A percentile compares a stretch with the other conserved stretches of the same genome.
phyloP scores from a whole-genome alignment of 2,329 filamentous ascomycete species.

The Pseudogymnoascus sp. region DNA sequence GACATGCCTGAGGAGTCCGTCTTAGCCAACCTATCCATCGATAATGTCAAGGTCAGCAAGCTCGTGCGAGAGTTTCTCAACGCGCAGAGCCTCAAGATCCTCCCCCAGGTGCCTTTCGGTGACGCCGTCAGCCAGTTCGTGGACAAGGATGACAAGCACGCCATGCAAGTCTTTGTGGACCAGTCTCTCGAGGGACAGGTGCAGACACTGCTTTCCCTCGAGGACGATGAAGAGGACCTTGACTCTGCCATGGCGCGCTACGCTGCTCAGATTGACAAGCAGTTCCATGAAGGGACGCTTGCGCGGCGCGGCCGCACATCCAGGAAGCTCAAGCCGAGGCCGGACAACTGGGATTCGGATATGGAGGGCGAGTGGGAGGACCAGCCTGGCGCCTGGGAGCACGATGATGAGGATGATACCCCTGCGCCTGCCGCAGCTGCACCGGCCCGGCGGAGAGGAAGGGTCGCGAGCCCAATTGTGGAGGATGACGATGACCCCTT shows the following conservation, averaged over 20 bases:
- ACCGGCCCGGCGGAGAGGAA: conserved; percentile 23
- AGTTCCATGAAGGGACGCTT: conserved; percentile 54
- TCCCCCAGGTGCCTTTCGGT: conserved; percentile 86
- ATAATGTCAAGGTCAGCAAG: conserved; percentile 78
- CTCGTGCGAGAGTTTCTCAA: conserved; percentile 81
- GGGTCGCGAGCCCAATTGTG: conserved; percentile 34
- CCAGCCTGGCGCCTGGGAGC: conserved; percentile 56
- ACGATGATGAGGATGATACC: conserved; percentile 37
- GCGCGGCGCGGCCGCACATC: conserved; percentile 31
- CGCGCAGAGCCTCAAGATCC: conserved; percentile 81
- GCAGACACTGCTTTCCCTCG: conserved; percentile 57
- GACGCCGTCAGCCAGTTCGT: conserved; percentile 91
- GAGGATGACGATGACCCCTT: conserved; percentile 46
- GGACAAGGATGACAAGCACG: conserved; percentile 88
- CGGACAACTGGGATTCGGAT: conserved; percentile 80
- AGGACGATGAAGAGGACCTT: conserved; percentile 62
- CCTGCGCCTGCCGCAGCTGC: conserved; percentile 26
- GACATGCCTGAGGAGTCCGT: conserved; percentile 57
- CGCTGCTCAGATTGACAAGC: conserved; percentile 58
- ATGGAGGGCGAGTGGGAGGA: conserved; percentile 80
- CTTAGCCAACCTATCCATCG: conserved; percentile 52
- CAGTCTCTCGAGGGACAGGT: conserved; percentile 64
- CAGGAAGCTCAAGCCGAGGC: conserved; percentile 63
- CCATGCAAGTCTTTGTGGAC: conserved; percentile 72
- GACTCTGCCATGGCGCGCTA: conserved; percentile 66